These are phyloP conservation scores for Hericium alpestre DNA, from an alignment of 768 basidiomycete genomes.

Conservation along the genomic window DNA sequence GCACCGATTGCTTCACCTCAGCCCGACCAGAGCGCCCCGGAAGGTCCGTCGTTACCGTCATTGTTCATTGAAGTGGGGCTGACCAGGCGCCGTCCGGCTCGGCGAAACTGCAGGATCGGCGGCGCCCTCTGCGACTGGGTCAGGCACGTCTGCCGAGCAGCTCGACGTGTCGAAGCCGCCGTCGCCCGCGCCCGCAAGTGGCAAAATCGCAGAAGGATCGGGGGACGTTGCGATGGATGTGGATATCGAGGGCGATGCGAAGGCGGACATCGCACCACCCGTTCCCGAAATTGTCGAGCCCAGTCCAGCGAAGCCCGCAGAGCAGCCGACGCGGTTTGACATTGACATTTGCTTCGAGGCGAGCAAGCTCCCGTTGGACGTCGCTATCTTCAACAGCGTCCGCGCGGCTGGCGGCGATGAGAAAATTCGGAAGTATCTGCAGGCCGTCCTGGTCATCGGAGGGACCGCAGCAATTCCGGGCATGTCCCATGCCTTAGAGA, in stretches of 20 bases:
- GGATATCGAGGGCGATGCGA: conserved; percentile 4
- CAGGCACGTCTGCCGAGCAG: conserved; percentile 7
- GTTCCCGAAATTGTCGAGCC: conserved; percentile 3
- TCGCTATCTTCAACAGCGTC: conserved; percentile 86
- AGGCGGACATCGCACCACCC: conserved; percentile 10
- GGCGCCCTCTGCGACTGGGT: neutral
- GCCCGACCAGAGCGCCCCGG: neutral
- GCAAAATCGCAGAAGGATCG: neutral
- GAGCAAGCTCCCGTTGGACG: conserved; percentile 82
- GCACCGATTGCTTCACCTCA: neutral
- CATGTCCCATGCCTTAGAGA: conserved; percentile 77
- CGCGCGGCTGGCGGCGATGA: conserved; percentile 84
- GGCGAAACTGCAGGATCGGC: neutral
- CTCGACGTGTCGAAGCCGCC: conserved; percentile 1
- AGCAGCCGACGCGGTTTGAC: conserved; percentile 33
- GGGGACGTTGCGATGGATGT: conserved; percentile 3
- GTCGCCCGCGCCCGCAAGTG: neutral
- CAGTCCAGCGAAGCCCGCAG: conserved; percentile 7
- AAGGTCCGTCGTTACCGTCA: neutral
- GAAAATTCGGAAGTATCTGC: conserved; percentile 80
- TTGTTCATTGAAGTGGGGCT: neutral
- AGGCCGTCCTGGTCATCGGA: conserved; percentile 80
- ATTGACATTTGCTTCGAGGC: conserved; percentile 81
- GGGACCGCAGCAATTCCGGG: conserved; percentile 75
- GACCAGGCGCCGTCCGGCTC: conserved; percentile 6